Evolutionary conservation across 768 basidiomycete species (phyloP).

Genomic region (Suillus subaureus): DNA sequence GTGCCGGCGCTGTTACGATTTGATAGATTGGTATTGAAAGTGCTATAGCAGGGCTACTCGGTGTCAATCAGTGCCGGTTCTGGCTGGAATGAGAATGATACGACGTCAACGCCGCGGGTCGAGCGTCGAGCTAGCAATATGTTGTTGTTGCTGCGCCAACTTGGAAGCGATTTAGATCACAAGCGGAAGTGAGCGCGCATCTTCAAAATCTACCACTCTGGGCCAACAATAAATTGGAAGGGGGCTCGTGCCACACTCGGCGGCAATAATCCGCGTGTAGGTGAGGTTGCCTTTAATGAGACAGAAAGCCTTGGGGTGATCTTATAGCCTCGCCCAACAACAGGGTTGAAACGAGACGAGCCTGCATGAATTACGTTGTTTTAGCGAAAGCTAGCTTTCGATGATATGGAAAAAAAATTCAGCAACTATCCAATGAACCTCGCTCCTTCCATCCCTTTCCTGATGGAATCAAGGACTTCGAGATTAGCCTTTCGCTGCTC

Average conservation of each 20-base stretch:
- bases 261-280: neutral
- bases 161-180: too few relatives aligned
- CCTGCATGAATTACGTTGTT: slow-evolving; percentile 19
- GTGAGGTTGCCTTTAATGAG: neutral
- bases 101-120: neutral
- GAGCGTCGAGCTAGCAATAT: neutral
- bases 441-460: slow-evolving; percentile 23
- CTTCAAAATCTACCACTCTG: neutral
- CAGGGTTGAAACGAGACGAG: neutral
- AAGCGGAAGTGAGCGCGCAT: neutral
- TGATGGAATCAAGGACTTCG: slow-evolving; percentile 23
- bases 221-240: neutral
- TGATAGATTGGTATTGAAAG: neutral
- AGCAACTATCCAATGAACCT: slow-evolving; percentile 15
- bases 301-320: neutral
- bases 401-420: neutral
- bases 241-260: neutral
- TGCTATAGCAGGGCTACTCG: neutral
- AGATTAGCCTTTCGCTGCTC: slow-evolving; percentile 32
- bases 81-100: neutral
- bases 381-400: slow-evolving; percentile 17
- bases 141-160: too few relatives aligned
- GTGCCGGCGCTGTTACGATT: too few relatives aligned
- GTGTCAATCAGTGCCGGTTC: neutral
- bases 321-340: neutral